Evolutionary conservation across 176 grass and related monocot species (phyloP).

Genomic region (Microstegium vimineum): DNA sequence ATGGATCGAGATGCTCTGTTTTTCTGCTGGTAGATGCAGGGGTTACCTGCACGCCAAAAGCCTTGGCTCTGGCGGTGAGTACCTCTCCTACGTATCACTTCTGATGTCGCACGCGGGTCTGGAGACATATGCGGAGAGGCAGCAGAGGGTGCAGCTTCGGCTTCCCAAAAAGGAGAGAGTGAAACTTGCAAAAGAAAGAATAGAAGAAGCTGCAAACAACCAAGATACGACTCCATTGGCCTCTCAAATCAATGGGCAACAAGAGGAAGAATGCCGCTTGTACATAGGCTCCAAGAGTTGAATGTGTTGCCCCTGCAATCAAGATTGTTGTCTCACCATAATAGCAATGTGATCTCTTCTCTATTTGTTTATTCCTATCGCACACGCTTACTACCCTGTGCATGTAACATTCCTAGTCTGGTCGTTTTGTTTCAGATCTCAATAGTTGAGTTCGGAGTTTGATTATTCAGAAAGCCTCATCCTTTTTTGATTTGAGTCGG

Average conservation of each 20-base stretch:
- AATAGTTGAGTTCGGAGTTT: too few species aligned
- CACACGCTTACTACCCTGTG: too few species aligned
- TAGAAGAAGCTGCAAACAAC: too few species aligned
- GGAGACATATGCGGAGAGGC: background rate
- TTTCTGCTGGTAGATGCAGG: background rate
- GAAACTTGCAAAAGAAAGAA: too few species aligned
- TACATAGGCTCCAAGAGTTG: background rate
- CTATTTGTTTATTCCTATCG: too few species aligned
- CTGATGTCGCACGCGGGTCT: background rate
- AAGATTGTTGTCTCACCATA: background rate
- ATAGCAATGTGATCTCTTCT: too few species aligned
- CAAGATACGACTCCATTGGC: too few species aligned
- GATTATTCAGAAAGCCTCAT: too few species aligned
- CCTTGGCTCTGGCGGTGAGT: background rate
- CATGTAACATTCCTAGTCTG: too few species aligned
- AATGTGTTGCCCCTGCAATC: background rate
- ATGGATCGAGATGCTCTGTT: background rate
- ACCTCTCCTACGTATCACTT: background rate
- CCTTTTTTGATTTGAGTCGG: too few species aligned
- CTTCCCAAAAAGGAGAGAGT: background rate
- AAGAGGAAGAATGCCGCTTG: background rate
- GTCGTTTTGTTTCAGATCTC: too few species aligned
- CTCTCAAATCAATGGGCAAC: background rate
- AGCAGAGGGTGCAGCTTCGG: background rate
- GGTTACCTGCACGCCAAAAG: background rate